Evolutionary conservation across 495 filamentous ascomycete species (phyloP).

Genomic region (Oidiodendron maius): DNA sequence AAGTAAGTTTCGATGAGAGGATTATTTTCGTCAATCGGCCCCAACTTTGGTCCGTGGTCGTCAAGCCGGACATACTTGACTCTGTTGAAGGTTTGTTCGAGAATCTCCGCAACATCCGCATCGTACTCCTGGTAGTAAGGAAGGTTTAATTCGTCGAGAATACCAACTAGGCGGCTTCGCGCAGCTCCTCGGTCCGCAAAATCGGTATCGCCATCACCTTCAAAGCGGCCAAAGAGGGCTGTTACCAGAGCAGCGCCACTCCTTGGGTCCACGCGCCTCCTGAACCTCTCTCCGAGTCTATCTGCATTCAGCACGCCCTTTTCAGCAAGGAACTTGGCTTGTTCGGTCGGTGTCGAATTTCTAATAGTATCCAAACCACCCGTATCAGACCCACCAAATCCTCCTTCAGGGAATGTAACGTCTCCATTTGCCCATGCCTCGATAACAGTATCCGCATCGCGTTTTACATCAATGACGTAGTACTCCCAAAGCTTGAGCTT

Average conservation of each 20-base stretch:
- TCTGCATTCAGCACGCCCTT: constrained; percentile 60
- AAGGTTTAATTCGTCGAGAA: constrained; percentile 82
- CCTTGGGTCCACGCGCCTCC: constrained; percentile 58
- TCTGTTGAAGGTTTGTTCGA: constrained; percentile 88
- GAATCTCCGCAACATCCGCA: constrained; percentile 69
- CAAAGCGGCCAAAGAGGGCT: constrained; percentile 61
- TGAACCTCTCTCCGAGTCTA: constrained; percentile 71
- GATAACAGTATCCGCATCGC: constrained; percentile 60
- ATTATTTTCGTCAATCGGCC: constrained; percentile 65
- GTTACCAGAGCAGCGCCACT: constrained; percentile 65
- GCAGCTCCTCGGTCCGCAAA: constrained; percentile 38
- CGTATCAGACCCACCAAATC: constrained; percentile 35
- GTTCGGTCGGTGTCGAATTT: constrained; percentile 48
- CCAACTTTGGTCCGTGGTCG: constrained; percentile 82
- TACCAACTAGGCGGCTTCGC: constrained; percentile 43
- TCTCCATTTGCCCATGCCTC: constrained; percentile 63
- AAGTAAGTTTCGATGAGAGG: constrained; percentile 96
- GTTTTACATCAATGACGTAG: constrained; percentile 75
- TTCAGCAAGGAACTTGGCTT: constrained; percentile 53
- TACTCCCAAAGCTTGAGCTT: constrained; percentile 85
- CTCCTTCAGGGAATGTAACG: constrained; percentile 36
- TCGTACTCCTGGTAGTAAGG: constrained; percentile 90
- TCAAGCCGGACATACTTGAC: constrained; percentile 90
- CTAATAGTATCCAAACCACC: constrained; percentile 51
- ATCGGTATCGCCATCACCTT: constrained; percentile 35